Percentiles rank a stretch among this genome's conserved stretches.
Conservation (phyloP, 441 rosid genomes). For the Sinapis alba region DNA sequence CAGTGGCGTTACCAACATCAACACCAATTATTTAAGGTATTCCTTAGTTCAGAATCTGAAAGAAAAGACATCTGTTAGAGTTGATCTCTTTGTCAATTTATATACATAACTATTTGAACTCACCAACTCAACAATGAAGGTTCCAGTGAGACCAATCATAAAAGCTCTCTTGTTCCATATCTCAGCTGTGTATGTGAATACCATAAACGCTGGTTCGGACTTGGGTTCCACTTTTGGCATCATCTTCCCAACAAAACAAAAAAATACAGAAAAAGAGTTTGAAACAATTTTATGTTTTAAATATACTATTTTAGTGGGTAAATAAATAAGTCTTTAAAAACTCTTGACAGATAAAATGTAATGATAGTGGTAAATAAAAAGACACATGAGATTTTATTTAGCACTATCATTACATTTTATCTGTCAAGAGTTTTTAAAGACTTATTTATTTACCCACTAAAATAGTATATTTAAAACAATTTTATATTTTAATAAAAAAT, state of each 20-base stretch:
- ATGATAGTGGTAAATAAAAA: too few relatives aligned
- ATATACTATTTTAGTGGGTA: too few relatives aligned
- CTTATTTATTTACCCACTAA: too few relatives aligned
- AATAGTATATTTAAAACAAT: too few relatives aligned
- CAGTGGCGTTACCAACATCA: constrained; percentile 66
- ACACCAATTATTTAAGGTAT: constrained; percentile 71
- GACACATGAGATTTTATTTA: too few relatives aligned
- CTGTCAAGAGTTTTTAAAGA: too few relatives aligned
- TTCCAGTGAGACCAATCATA: constrained; percentile 76
- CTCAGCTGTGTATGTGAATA: constrained; percentile 81
- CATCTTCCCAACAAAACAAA: constrained; percentile 21
- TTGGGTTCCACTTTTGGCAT: constrained; percentile 74
- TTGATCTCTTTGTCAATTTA: background rate
- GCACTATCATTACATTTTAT: too few relatives aligned
- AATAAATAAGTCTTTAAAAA: too few relatives aligned
- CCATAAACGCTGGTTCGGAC: constrained; percentile 63
- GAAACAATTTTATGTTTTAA: background rate
- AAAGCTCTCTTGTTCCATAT: constrained; percentile 89
- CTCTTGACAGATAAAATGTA: too few relatives aligned
- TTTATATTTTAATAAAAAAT: too few relatives aligned
- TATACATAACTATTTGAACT: constrained; percentile 11
- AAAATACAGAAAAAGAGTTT: background rate
- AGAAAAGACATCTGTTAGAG: background rate
- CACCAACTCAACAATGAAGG: constrained; percentile 75
- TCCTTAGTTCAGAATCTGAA: constrained; percentile 72